Percentiles rank a stretch among this genome's conserved stretches.
phyloP scores from a whole-genome alignment of 257 asterid species.

The Salvia rosmarinus region DNA sequence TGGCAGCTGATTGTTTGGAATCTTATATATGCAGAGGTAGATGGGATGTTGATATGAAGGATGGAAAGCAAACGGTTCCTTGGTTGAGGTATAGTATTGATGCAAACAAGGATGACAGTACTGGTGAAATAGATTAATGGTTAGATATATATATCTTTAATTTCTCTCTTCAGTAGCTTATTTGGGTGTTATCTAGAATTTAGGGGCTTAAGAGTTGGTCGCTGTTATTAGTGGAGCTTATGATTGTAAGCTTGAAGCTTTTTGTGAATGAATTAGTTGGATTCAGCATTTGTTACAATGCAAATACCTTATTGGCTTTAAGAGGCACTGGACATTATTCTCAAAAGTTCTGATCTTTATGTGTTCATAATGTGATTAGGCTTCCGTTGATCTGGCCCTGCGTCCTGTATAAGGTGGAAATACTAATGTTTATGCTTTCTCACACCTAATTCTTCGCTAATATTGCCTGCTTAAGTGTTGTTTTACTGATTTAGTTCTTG shows the following conservation, averaged over 20 bases:
- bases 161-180: constrained; percentile 30
- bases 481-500: background rate
- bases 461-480: background rate
- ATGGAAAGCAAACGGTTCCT: constrained; percentile 17
- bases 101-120: constrained; percentile 34
- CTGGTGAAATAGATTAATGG: constrained; percentile 39
- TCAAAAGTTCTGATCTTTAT: constrained; percentile 24
- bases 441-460: background rate
- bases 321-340: background rate
- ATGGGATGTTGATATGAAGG: constrained; percentile 32
- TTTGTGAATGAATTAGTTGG: constrained; percentile 38
- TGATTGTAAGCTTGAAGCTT: constrained; percentile 30
- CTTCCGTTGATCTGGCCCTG: too few relatives aligned
- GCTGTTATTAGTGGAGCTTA: constrained; percentile 29
- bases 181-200: constrained; percentile 30
- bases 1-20: constrained; percentile 29
- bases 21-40: constrained; percentile 41
- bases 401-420: background rate
- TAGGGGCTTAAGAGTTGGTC: constrained; percentile 28
- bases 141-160: constrained; percentile 9
- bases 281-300: constrained; percentile 27
- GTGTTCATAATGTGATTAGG: constrained; percentile 28
- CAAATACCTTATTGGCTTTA: constrained; percentile 16
- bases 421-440: background rate
- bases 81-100: constrained; percentile 37